Percentiles rank a stretch among this genome's conserved stretches.
Conservation (phyloP, 2,329 filamentous ascomycete species). For the Calonectria leucothoes region DNA sequence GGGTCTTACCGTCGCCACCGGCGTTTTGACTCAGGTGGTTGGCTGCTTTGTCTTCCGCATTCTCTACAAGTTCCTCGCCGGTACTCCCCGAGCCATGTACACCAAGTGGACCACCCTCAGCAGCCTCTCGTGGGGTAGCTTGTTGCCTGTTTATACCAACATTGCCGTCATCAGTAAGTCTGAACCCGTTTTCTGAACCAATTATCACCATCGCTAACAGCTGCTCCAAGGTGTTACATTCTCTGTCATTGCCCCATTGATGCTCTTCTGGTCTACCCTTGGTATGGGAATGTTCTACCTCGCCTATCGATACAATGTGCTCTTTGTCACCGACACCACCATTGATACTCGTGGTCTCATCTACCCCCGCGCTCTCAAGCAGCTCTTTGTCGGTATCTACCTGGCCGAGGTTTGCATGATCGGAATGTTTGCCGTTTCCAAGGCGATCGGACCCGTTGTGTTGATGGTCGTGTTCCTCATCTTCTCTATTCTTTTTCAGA, state of each 20-base stretch:
- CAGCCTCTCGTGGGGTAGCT: conserved; percentile 80
- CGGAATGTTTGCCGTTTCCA: conserved; percentile 80
- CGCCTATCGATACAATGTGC: conserved; percentile 86
- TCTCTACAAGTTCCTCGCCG: conserved; percentile 77
- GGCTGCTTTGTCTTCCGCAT: conserved; percentile 75
- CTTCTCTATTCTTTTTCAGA: conserved; percentile 81
- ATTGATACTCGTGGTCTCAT: conserved; percentile 91
- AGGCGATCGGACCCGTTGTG: conserved; percentile 75
- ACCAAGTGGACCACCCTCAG: conserved; percentile 76
- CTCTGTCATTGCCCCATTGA: conserved; percentile 84
- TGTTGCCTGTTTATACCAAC: conserved; percentile 80
- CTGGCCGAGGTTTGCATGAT: conserved; percentile 83
- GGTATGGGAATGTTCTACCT: conserved; percentile 85
- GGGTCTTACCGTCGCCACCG: conserved; percentile 80
- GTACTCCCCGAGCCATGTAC: conserved; percentile 83
- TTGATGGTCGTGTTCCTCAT: conserved; percentile 81
- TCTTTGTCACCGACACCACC: conserved; percentile 82
- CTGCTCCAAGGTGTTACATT: conserved; percentile 72
- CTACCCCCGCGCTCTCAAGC: conserved; percentile 89
- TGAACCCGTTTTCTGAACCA: neutral
- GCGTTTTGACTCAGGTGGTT: conserved; percentile 75
- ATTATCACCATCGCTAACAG: conserved; percentile 30
- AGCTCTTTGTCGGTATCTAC: conserved; percentile 85
- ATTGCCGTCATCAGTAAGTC: conserved; percentile 74
- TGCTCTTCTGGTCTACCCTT: conserved; percentile 82